Percentiles rank a stretch among this genome's conserved stretches.
Conservation (phyloP, 352 stramenopile species). For the Pythium utonaiense region DNA sequence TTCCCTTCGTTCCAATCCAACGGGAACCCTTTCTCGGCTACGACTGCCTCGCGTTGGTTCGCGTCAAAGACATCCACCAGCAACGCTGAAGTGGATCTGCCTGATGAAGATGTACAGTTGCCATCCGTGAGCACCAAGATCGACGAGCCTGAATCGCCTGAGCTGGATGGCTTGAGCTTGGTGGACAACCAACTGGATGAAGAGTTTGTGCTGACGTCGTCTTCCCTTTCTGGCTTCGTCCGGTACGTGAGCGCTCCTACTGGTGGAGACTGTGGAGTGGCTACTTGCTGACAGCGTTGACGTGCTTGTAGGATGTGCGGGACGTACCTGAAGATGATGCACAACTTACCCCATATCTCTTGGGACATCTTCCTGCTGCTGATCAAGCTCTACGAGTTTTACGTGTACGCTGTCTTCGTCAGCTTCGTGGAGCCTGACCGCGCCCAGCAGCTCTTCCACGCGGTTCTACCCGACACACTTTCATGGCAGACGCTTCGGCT, state of each 20-base stretch:
- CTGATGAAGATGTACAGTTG: background rate
- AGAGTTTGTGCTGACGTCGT: conserved; percentile 73
- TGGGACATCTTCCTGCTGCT: conserved; percentile 70
- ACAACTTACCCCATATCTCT: conserved; percentile 64
- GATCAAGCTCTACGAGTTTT: conserved; percentile 80
- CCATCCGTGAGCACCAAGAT: conserved; percentile 2
- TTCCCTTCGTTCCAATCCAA: conserved; percentile 58
- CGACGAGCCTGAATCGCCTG: conserved; percentile 6
- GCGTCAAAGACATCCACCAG: conserved; percentile 16
- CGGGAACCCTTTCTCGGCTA: conserved; percentile 60
- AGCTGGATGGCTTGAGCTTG: background rate
- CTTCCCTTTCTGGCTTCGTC: conserved; percentile 65
- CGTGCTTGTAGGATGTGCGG: conserved; percentile 53
- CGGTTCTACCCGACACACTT: conserved; percentile 8
- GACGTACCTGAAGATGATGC: conserved; percentile 87
- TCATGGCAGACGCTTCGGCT: conserved; percentile 11
- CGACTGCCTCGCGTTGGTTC: conserved; percentile 53
- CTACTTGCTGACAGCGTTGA: background rate
- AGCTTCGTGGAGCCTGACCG: conserved; percentile 49
- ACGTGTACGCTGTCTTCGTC: conserved; percentile 72
- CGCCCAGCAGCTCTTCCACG: conserved; percentile 46
- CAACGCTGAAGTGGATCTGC: background rate
- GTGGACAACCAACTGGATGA: conserved; percentile 16
- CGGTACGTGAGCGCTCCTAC: conserved; percentile 30
- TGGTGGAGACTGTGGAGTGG: background rate